Evolutionary conservation across 2,329 filamentous ascomycete genomes (phyloP), one percentile per base, ranked within the genome.

Genomic region (Graphilbum ipis-grandicollis): DNA sequence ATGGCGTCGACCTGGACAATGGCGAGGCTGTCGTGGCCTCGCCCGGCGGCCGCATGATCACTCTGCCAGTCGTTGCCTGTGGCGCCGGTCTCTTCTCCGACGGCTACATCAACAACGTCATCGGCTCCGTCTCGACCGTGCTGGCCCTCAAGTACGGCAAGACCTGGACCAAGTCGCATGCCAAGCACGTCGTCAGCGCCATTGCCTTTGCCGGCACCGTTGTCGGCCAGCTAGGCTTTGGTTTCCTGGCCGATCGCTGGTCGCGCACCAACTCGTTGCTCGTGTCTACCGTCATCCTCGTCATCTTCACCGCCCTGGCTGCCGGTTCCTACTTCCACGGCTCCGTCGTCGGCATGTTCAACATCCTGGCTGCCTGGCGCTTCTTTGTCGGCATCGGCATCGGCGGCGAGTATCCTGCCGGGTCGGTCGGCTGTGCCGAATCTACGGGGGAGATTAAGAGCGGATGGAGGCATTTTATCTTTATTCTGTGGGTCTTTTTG

Each of bases 71-170:
- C 1, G 77, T 93, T 47, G 85, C 85, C 31, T 93, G 84, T 50
- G 86, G 86, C 44, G 81, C 85, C 36, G 86, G 86, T 49, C 66
- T 93, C 2, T 93, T 93, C 57, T 85, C 79, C 19, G 86, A 93
- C 55, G 86, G 86, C 14, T 93, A 93, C 55, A 71, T 93, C 52
- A 92, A 93, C 57, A 84, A 82, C 50, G 81, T 93, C 44, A 93
- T 93, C 47, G 84, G 86, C 6, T 81, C 79, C 9, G 85, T 93
- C 40, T 81, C 78, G 48, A 92, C 84, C 2, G 73, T 85, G 40
- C 68, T 93, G 7, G 55, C 53, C 17, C 57, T 53, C 1, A 66
- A 92, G 47, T 93, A 93, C 50, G 68, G 68, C 30, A 57, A 65
- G 1, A 56, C 68, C n/a, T 94, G 85, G 56, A 64, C 53, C n/a